Percentiles rank a stretch among this genome's conserved stretches.
phyloP scores from a whole-genome alignment of 805 yeast species.

The Kodamaea kaohsiungensis region DNA sequence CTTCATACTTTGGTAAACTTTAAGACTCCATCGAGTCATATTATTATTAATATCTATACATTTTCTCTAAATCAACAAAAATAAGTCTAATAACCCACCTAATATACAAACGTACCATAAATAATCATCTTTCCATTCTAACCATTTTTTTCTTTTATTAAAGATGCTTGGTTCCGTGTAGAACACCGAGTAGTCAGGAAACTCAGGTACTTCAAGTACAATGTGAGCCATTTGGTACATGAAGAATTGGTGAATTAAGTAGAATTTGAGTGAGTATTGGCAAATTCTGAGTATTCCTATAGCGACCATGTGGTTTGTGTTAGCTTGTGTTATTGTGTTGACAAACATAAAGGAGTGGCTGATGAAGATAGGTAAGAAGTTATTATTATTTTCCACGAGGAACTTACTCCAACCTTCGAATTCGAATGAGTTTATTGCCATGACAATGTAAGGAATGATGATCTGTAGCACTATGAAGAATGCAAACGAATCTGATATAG shows the following conservation, averaged over 20 bases:
- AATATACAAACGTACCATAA: background rate
- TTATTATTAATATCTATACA: no score
- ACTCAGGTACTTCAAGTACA: conserved; percentile 2
- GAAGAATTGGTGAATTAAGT: conserved; percentile 33
- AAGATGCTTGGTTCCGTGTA: background rate
- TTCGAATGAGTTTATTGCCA: conserved; percentile 16
- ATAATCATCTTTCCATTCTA: background rate
- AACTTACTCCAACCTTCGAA: conserved; percentile 7
- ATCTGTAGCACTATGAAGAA: conserved; percentile 19
- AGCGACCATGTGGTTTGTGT: conserved; percentile 2
- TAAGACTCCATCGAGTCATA: no score
- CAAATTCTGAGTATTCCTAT: conserved; percentile 18
- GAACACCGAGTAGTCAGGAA: background rate
- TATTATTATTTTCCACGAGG: conserved; percentile 31
- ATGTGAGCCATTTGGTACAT: conserved; percentile 28
- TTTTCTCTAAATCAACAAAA: background rate
- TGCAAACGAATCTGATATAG: conserved; percentile 13
- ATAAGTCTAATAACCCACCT: background rate
- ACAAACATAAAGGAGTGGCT: conserved; percentile 35
- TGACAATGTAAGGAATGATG: conserved; percentile 22
- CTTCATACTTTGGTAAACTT: no score
- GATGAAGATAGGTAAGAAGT: conserved; percentile 35
- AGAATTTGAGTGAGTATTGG: conserved; percentile 31
- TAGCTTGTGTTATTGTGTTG: conserved; percentile 9
- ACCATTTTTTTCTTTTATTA: background rate